These are phyloP conservation scores for Amanita rubescens DNA, from an alignment of 768 basidiomycete genomes.

Conservation along the genomic window DNA sequence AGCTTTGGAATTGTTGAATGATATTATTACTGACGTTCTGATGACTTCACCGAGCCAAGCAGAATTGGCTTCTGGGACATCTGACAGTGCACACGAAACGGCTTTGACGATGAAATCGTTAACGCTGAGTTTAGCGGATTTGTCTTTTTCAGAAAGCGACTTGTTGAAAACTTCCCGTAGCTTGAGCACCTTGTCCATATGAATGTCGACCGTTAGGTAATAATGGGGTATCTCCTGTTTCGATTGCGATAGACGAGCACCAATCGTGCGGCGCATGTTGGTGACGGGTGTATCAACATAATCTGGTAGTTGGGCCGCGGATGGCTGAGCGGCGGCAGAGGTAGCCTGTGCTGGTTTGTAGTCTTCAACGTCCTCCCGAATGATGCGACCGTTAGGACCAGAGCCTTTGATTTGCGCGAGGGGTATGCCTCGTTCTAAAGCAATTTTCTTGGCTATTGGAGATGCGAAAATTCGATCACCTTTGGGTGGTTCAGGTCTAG, in stretches of 20 bases:
- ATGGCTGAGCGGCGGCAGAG: constrained; percentile 36
- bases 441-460: constrained; percentile 95
- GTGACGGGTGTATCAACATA: constrained; percentile 87
- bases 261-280: constrained; percentile 95
- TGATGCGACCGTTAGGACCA: constrained; percentile 90
- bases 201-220: constrained; percentile 90
- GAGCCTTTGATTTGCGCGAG: constrained; percentile 85
- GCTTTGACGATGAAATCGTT: constrained; percentile 99
- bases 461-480: constrained; percentile 90
- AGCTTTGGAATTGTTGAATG: background rate
- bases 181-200: constrained; percentile 95
- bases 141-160: constrained; percentile 78
- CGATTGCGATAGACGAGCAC: constrained; percentile 80
- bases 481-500: constrained; percentile 48
- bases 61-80: constrained; percentile 97
- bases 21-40: constrained; percentile 64
- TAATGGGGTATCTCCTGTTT: constrained; percentile 97
- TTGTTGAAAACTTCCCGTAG: constrained; percentile 95
- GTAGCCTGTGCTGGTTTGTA: constrained; percentile 55
- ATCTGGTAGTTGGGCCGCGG: constrained; percentile 52
- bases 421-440: constrained; percentile 89
- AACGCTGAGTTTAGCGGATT: constrained; percentile 87
- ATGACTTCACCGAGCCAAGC: constrained; percentile 97
- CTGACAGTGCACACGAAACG: constrained; percentile 79
- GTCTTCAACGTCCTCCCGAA: constrained; percentile 91